Base-by-base conservation (phyloP, 495 filamentous ascomycete genomes). In the Lasiosphaeris hirsuta region DNA sequence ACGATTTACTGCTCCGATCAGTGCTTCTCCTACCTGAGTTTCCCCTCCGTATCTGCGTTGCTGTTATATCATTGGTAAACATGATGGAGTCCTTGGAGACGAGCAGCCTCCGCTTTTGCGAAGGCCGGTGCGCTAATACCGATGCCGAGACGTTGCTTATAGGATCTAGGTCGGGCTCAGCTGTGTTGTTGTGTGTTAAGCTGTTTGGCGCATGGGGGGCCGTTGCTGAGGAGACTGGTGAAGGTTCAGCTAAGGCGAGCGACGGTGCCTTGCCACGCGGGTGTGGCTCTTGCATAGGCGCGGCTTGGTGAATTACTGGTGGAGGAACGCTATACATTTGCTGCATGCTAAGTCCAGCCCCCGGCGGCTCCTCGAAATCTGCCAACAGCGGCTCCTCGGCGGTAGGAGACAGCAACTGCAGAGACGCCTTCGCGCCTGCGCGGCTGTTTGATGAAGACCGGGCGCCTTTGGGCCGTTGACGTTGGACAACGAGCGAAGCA, bases 401-500 rank as follows among this genome's bases (percentile, higher is more conserved):
- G 11, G 70, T 65, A n/a, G 68, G 70, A 3, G 70, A 72, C 13
- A 72, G 39, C 33, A 69, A n/a, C n/a, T 51, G 41, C 35, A 66
- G 13, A 6, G 68, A 58, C 19, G 41, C 13, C n/a, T 57, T 58
- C 2, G 47, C 18, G 10, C 38, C 46, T 8, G 38, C 35, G 7
- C 54, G 58, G 3, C 41, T 43, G 13, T 48, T 42, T 5, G 63
- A 62, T 8, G 56, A 45, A 7, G 63, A 58, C 30, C 63, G 58
- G 14, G 51, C 41, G 11, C 33, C 45, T 42, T 58, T 72, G 15
- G 63, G 66, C 10, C 68, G 62, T 17, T 60, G 63, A 13, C 66
- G 51, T 17, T 47, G 62, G 11, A 67, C 60, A 4, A 58, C 36
- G 7, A 70, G 59, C 3, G 65, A 43, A 7, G 57, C 11, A 7